Conservation (phyloP, 148 eudicot species). For the Silene uniflora region DNA sequence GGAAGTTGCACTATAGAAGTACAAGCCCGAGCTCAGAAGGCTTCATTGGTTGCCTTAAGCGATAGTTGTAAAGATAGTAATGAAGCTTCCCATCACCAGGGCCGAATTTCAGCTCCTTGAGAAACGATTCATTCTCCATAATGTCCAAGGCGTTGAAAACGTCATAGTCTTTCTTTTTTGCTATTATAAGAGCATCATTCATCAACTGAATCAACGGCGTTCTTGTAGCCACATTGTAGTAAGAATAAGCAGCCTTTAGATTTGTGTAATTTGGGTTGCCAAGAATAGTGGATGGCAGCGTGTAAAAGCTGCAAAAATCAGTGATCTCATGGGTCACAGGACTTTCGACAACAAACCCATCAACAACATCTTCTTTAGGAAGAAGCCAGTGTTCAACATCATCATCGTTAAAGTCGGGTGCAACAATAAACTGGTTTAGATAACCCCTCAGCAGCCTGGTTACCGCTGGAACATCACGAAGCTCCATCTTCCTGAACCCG, state of each 20-base stretch:
- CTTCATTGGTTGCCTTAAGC: constrained; percentile 58
- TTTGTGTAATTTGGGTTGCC: constrained; percentile 61
- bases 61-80: constrained; percentile 85
- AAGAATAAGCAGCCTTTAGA: constrained; percentile 83
- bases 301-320: constrained; percentile 89
- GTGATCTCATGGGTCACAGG: constrained; percentile 74
- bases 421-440: constrained; percentile 61
- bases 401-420: constrained; percentile 77
- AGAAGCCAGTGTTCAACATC: constrained; percentile 95
- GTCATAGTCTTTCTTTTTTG: constrained; percentile 70
- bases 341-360: constrained; percentile 77
- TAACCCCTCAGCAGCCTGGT: constrained; percentile 70
- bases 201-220: constrained; percentile 81
- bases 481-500: constrained; percentile 89
- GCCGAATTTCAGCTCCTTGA: constrained; percentile 86
- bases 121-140: constrained; percentile 74
- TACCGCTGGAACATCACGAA: constrained; percentile 80
- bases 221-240: constrained; percentile 77
- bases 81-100: constrained; percentile 97
- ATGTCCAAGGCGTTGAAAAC: constrained; percentile 88
- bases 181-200: constrained; percentile 82
- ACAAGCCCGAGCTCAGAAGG: constrained; percentile 87
- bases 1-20: constrained; percentile 49
- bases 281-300: constrained; percentile 73
- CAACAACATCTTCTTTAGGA: constrained; percentile 69